phyloP scores from a whole-genome alignment of 2,329 filamentous ascomycete species.

The Botrytis cinerea region DNA sequence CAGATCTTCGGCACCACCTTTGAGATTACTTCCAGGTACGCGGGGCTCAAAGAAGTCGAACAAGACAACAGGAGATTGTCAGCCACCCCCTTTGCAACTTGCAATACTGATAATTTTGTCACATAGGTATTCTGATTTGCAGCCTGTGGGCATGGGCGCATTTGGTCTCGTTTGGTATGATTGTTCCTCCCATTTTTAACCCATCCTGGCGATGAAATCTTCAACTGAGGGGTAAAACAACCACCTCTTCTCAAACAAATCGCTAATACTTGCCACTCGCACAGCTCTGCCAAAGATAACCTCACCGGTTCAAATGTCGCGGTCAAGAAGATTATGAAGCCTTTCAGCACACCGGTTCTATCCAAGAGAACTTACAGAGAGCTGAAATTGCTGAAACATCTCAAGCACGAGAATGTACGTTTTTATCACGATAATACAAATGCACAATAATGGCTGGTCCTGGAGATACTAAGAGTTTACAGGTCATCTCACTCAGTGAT shows the following conservation, averaged over 20 bases:
- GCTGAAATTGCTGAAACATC: conserved; percentile 93
- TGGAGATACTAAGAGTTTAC: conserved; percentile 34
- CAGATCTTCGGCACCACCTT: conserved; percentile 99
- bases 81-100: conserved; percentile 27
- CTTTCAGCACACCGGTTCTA: conserved; percentile 97
- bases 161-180: conserved; percentile 96
- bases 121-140: conserved; percentile 91
- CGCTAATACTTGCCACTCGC: conserved; percentile 28
- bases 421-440: background rate
- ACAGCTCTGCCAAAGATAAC: conserved; percentile 93
- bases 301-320: conserved; percentile 96
- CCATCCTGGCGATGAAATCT: background rate
- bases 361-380: conserved; percentile 98
- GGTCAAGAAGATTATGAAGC: conserved; percentile 99
- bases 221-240: conserved; percentile 19
- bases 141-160: conserved; percentile 98
- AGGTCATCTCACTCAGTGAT: conserved; percentile 98
- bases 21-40: conserved; percentile 96
- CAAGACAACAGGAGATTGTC: conserved; percentile 7
- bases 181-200: conserved; percentile 11
- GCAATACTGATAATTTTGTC: conserved; percentile 30
- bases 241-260: conserved; percentile 4
- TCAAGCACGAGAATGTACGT: conserved; percentile 90
- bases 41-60: conserved; percentile 26
- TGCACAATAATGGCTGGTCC: conserved; percentile 11